phyloP scores from a whole-genome alignment of 148 eudicot genomes.

The Silene latifolia region DNA sequence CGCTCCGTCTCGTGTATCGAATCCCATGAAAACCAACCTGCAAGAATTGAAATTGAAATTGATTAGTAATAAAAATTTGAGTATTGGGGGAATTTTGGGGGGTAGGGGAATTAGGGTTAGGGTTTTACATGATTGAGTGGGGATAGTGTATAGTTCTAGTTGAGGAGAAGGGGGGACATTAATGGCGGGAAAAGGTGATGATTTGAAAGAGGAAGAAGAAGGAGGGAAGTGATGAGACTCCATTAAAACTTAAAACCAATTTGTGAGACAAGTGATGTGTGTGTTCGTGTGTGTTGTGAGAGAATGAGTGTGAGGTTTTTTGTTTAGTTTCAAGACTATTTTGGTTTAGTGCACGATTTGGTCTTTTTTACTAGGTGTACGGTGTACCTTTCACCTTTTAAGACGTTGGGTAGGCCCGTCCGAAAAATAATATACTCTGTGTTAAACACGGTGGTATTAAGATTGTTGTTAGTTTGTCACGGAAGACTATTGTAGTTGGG shows the following conservation, averaged over 20 bases:
- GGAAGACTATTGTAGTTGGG: no score
- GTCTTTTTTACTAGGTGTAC: no score
- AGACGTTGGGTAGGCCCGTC: no score
- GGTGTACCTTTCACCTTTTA: no score
- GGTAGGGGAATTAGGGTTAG: constrained; percentile 20
- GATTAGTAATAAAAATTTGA: background rate
- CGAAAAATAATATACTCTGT: no score
- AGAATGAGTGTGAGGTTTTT: background rate
- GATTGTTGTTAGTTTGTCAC: no score
- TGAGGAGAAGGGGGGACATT: background rate
- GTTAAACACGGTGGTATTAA: no score
- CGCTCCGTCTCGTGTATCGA: constrained; percentile 80
- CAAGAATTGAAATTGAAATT: background rate
- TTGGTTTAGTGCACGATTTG: no score
- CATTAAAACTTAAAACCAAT: constrained; percentile 9
- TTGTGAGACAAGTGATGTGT: background rate
- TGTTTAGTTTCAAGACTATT: background rate
- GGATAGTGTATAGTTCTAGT: constrained; percentile 83
- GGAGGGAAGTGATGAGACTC: constrained; percentile 13
- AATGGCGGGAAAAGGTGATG: constrained; percentile 21
- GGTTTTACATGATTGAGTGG: constrained; percentile 59
- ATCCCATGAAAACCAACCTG: constrained; percentile 94
- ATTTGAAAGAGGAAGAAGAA: constrained; percentile 20
- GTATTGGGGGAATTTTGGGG: background rate
- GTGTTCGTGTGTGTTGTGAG: background rate